Conservation (phyloP, 164 flowering plant species). For the Annona cherimola region DNA sequence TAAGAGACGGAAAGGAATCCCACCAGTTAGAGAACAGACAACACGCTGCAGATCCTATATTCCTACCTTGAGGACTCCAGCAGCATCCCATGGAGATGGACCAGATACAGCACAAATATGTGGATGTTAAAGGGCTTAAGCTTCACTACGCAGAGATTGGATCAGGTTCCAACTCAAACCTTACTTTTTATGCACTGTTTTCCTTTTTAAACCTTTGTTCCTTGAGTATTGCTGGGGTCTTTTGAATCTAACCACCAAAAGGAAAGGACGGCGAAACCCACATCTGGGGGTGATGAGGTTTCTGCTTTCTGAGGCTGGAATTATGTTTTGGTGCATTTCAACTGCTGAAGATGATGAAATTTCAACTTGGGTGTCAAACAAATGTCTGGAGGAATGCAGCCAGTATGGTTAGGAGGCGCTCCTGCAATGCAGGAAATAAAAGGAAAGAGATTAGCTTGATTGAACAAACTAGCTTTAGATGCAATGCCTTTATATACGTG, state of each 20-base stretch:
- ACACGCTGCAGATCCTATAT: background rate
- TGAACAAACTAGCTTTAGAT: background rate
- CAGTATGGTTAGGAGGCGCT: background rate
- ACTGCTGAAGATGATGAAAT: background rate
- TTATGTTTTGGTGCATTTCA: background rate
- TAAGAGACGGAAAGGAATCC: background rate
- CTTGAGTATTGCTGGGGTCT: background rate
- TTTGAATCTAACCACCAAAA: background rate
- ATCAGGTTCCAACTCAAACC: background rate
- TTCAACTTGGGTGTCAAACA: background rate
- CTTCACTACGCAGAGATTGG: conserved; percentile 39
- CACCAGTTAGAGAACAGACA: background rate
- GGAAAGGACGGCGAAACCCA: background rate
- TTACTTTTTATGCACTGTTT: background rate
- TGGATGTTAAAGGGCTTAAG: conserved; percentile 32
- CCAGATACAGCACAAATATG: conserved; percentile 29
- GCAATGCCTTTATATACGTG: background rate
- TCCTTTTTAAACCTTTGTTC: background rate
- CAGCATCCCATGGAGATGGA: conserved; percentile 16
- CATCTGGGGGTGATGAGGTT: background rate
- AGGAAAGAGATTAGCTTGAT: background rate
- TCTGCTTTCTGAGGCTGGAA: background rate
- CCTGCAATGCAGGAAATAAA: background rate
- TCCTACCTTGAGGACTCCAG: background rate
- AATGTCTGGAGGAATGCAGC: background rate